phyloP scores from a whole-genome alignment of 352 stramenopile species.

The Phytophthora uliginosa region DNA sequence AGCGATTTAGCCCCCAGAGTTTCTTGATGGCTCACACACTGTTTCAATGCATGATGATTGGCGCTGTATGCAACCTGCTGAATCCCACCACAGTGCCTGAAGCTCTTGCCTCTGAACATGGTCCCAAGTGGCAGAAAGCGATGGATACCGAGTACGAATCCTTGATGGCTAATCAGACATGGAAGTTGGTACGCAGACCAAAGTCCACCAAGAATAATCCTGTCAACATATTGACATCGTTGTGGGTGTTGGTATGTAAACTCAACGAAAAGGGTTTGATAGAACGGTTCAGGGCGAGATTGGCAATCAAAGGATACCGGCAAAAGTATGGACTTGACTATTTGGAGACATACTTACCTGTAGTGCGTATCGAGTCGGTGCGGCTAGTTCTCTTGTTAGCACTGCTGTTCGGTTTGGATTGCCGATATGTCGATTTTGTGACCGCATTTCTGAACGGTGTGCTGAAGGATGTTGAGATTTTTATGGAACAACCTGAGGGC shows the following conservation, averaged over 20 bases:
- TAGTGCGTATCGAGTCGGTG: not conserved
- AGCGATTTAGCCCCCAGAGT: not conserved
- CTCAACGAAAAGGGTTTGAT: constrained; percentile 6
- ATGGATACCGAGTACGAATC: constrained; percentile 5
- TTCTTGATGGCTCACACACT: not conserved
- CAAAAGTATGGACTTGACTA: constrained; percentile 14
- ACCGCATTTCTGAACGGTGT: not conserved
- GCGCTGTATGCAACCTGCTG: not conserved
- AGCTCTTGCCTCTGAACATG: not conserved
- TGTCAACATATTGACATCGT: not conserved
- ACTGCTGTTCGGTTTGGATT: not conserved
- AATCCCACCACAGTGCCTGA: not conserved
- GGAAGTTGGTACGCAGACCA: not conserved
- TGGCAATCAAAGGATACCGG: constrained; percentile 5
- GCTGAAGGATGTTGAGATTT: not conserved
- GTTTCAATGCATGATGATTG: not conserved
- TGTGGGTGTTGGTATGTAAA: constrained; percentile 6
- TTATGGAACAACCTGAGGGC: not conserved
- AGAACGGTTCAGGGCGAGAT: constrained; percentile 1
- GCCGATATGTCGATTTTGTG: not conserved
- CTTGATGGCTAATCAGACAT: constrained; percentile 2
- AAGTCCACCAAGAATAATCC: not conserved
- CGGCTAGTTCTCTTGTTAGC: not conserved
- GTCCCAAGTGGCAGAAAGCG: not conserved
- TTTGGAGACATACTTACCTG: not conserved